These are phyloP conservation scores for Calonectria naviculata DNA, from an alignment of 2,329 filamentous ascomycete genomes.

Conservation along the genomic window DNA sequence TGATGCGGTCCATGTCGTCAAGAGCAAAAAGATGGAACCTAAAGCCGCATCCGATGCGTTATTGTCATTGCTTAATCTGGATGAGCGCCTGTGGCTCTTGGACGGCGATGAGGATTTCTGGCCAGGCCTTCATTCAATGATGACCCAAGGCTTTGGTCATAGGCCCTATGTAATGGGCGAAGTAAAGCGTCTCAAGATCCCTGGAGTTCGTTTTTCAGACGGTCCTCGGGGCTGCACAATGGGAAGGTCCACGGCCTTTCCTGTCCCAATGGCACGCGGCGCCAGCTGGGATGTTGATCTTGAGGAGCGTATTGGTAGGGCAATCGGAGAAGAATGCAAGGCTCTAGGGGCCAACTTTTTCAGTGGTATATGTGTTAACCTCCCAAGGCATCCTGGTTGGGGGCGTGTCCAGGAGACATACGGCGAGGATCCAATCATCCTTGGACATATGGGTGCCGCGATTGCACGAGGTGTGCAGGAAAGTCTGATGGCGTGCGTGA, in stretches of 20 bases:
- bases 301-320: constrained; percentile 29
- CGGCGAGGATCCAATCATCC: constrained; percentile 32
- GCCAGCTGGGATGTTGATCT: constrained; percentile 31
- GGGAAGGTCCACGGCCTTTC: constrained; percentile 29
- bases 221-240: constrained; percentile 30
- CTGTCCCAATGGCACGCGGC: constrained; percentile 33
- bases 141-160: neutral
- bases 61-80: neutral
- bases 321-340: constrained; percentile 32
- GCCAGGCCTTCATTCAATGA: constrained; percentile 2
- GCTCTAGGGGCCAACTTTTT: constrained; percentile 34
- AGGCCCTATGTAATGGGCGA: constrained; percentile 25
- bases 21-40: no score
- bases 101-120: constrained; percentile 24
- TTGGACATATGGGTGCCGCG: constrained; percentile 32
- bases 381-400: constrained; percentile 37
- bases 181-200: constrained; percentile 28
- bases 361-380: constrained; percentile 34
- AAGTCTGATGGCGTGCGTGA: constrained; percentile 36
- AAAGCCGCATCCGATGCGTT: no score
- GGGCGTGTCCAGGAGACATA: constrained; percentile 40
- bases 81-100: constrained; percentile 12
- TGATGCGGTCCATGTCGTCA: no score
- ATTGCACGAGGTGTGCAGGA: constrained; percentile 26
- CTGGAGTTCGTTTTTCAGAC: constrained; percentile 27